Base-by-base conservation (phyloP, 2,329 filamentous ascomycete species). In the Neonectria sp. region DNA sequence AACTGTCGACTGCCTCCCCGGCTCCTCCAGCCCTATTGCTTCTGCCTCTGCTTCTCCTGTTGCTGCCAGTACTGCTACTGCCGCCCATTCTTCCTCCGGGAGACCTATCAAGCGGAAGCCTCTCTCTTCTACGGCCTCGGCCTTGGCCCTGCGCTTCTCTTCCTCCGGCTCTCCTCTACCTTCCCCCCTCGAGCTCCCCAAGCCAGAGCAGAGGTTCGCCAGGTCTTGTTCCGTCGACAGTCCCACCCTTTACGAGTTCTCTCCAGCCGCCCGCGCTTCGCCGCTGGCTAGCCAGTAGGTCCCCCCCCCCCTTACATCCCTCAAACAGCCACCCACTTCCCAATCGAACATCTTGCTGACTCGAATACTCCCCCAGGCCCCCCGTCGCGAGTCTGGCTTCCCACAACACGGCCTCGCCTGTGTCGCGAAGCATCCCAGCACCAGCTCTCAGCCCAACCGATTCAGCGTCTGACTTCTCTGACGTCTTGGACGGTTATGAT, bases 241-340 rank as follows among this genome's bases (percentile, higher is more conserved):
- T 76, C 89, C 88, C 68, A 90, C 88, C 35, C 80, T 91, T 55
- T 90, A 91, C 85, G 87, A 89, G 74, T 89, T 88, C 73, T 85
- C 86, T 48, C 63, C 73, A 24, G 68, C 73, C 57, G 63, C 71
- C 49, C 68, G 71, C 52, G 68, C 68, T 31, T 70, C 67, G 31
- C 64, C 60, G 48, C 66, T 66, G 67, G 65, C 67, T 57, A 63
- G 46, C 60, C 68, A 73, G 79, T 80, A 68, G 80, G 79, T 77
- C 12, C 58, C 55, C 33, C 33, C 31, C 21, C 48, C 15, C 24
- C 25, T 27, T 12, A 48, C 51, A 58, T 63, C 43, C 63, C 63
- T 48, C 55, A 29, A 17, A 17, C 55, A 55, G 46, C 66, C 60
- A 45, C 55, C 45, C 60, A 33, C 55, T 53, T 40, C 49, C 51